Evolutionary conservation across 2,329 filamentous ascomycete genomes (phyloP).

Genomic region (Bipolaris cookei): DNA sequence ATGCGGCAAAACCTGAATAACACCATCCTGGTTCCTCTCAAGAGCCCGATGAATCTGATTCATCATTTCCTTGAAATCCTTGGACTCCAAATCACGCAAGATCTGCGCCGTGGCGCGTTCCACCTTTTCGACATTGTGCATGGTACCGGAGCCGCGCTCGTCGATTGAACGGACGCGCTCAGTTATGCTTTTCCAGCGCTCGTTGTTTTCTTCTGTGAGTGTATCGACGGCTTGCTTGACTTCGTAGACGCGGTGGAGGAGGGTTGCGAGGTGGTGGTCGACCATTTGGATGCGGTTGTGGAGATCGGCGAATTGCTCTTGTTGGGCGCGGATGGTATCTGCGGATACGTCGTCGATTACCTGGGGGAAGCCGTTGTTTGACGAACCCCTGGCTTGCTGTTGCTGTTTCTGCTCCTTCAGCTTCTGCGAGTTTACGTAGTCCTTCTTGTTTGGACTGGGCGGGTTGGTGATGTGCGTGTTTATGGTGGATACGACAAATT

Average conservation of each 20-base stretch:
- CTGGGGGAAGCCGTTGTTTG: conserved; percentile 39
- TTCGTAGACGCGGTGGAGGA: conserved; percentile 71
- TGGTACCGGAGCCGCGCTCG: conserved; percentile 45
- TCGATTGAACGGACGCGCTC: conserved; percentile 39
- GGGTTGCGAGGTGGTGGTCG: conserved; percentile 74
- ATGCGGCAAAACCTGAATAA: conserved; percentile 60
- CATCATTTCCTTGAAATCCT: conserved; percentile 63
- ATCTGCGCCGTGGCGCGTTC: conserved; percentile 59
- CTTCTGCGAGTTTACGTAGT: conserved; percentile 42
- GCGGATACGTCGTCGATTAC: conserved; percentile 54
- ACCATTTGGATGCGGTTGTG: conserved; percentile 81
- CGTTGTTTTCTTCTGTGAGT: conserved; percentile 61
- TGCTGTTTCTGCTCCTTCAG: conserved; percentile 29
- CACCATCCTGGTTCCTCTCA: conserved; percentile 59
- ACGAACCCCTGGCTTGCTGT: conserved; percentile 24
- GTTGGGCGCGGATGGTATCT: conserved; percentile 52
- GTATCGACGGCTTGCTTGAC: conserved; percentile 67
- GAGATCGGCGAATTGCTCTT: conserved; percentile 78
- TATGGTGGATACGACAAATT: conserved; percentile 73
- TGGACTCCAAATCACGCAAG: conserved; percentile 61
- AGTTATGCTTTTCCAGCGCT: conserved; percentile 63
- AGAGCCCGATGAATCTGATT: conserved; percentile 61
- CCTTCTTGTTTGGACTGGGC: conserved; percentile 31
- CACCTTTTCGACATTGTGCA: conserved; percentile 60
- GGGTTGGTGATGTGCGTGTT: conserved; percentile 46